Percentiles rank a stretch among this genome's conserved stretches.
Evolutionary conservation across 164 flowering plant species (phyloP).

Genomic region (Tinospora cordifolia): DNA sequence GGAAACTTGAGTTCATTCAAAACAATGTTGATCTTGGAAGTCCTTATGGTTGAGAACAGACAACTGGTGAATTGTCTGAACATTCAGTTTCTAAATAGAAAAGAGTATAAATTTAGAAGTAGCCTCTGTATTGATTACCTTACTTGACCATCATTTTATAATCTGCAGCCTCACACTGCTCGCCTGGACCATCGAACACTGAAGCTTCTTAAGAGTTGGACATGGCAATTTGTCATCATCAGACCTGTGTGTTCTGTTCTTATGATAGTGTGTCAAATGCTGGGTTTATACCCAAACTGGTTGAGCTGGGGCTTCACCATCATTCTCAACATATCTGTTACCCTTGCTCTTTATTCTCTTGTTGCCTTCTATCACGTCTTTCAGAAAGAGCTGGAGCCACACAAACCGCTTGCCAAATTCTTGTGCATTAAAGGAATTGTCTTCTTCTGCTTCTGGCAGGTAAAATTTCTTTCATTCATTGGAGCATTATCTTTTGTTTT

Average conservation of each 20-base stretch:
- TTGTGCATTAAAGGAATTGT: slow-evolving; percentile 93
- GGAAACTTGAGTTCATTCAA: no score
- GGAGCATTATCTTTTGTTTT: not conserved
- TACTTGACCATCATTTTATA: slow-evolving; percentile 9
- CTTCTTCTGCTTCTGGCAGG: slow-evolving; percentile 99
- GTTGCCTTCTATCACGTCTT: slow-evolving; percentile 84
- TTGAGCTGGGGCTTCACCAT: slow-evolving; percentile 88
- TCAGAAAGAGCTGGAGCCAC: slow-evolving; percentile 86
- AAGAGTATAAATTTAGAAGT: not conserved
- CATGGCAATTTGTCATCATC: slow-evolving; percentile 95
- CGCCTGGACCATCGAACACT: slow-evolving; percentile 55
- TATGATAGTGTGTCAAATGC: slow-evolving; percentile 70
- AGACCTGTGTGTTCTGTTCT: slow-evolving; percentile 81
- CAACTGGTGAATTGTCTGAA: not conserved
- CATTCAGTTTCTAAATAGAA: not conserved
- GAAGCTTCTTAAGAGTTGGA: slow-evolving; percentile 79
- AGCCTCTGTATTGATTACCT: not conserved
- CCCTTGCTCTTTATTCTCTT: slow-evolving; percentile 83
- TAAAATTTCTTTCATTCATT: slow-evolving; percentile 15
- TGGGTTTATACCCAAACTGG: slow-evolving; percentile 79
- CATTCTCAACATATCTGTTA: slow-evolving; percentile 76
- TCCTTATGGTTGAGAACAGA: no score
- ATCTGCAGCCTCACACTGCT: slow-evolving; percentile 72
- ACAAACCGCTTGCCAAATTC: slow-evolving; percentile 89
- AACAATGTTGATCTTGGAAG: no score